phyloP scores from a whole-genome alignment of 1,139 yeast genomes.

The Blastobotrys petasosporus region DNA sequence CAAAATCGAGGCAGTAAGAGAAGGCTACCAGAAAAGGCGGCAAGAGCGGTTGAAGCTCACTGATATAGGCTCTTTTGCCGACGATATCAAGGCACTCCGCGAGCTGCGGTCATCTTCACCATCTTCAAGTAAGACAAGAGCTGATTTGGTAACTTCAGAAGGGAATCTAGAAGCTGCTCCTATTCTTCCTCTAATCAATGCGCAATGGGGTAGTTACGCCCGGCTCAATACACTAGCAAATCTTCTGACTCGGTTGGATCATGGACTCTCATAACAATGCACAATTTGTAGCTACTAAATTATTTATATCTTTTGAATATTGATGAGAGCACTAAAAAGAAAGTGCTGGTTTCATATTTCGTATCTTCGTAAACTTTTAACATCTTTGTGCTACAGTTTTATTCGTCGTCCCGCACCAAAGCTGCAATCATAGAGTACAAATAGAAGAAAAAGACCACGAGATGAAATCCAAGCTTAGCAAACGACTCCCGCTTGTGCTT shows the following conservation, averaged over 20 bases:
- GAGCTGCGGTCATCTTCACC: constrained; percentile 1
- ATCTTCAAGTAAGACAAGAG: constrained; percentile 6
- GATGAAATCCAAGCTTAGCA: constrained; percentile 83
- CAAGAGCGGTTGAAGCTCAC: constrained; percentile 12
- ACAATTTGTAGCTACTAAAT: no score
- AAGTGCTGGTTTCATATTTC: no score
- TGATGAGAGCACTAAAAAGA: no score
- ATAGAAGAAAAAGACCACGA: constrained; percentile 90
- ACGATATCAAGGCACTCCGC: constrained; percentile 13
- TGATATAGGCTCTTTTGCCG: constrained; percentile 17
- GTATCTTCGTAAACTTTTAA: no score
- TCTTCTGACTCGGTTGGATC: constrained; percentile 5
- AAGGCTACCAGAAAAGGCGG: constrained; percentile 12
- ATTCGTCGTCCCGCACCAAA: constrained; percentile 57
- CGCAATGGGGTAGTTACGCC: constrained; percentile 13
- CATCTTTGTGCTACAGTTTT: background rate
- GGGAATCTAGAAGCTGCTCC: constrained; percentile 9
- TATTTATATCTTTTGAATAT: no score
- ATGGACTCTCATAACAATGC: background rate
- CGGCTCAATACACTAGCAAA: constrained; percentile 13
- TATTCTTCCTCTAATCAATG: constrained; percentile 15
- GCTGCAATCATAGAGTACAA: constrained; percentile 96
- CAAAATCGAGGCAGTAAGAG: constrained; percentile 19
- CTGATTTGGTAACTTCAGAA: constrained; percentile 6
- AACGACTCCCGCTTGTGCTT: constrained; percentile 92